These are phyloP conservation scores for Trichoderma pleuroti DNA, from an alignment of 2,329 filamentous ascomycete species.

Conservation along the genomic window DNA sequence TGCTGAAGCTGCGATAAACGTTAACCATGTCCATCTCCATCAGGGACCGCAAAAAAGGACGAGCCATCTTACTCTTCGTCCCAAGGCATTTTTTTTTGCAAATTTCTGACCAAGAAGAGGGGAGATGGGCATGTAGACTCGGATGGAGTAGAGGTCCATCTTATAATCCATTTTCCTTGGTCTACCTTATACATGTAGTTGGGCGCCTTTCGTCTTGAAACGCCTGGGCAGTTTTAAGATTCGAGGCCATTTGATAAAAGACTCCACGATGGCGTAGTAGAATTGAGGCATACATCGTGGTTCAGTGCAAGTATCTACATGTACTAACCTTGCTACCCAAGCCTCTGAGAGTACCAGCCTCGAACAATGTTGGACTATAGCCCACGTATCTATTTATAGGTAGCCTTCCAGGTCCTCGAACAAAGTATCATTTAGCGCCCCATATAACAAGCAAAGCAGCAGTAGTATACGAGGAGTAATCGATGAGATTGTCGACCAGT, in stretches of 20 bases:
- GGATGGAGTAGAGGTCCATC: background rate
- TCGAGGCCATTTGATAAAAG: background rate
- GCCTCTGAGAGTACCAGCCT: too few relatives aligned
- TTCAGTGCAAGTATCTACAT: too few relatives aligned
- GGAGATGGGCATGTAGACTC: background rate
- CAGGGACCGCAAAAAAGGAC: background rate
- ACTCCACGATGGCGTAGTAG: background rate
- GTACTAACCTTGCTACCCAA: too few relatives aligned
- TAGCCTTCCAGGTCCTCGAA: background rate
- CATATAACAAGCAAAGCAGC: background rate
- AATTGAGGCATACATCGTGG: background rate
- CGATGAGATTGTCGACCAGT: background rate
- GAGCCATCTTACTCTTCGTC: background rate
- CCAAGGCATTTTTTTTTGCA: background rate
- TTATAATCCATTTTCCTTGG: background rate
- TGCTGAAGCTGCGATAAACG: background rate
- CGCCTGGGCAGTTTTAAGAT: background rate
- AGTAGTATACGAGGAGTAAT: background rate
- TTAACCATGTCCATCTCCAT: background rate
- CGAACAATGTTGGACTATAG: background rate
- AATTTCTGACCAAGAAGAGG: background rate
- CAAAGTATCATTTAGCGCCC: background rate
- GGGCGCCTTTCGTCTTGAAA: background rate
- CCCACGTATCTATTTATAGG: background rate
- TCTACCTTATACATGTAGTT: background rate